These are phyloP conservation scores for Epichloe amarillans DNA, from an alignment of 2,329 filamentous ascomycete species.

Conservation along the genomic window DNA sequence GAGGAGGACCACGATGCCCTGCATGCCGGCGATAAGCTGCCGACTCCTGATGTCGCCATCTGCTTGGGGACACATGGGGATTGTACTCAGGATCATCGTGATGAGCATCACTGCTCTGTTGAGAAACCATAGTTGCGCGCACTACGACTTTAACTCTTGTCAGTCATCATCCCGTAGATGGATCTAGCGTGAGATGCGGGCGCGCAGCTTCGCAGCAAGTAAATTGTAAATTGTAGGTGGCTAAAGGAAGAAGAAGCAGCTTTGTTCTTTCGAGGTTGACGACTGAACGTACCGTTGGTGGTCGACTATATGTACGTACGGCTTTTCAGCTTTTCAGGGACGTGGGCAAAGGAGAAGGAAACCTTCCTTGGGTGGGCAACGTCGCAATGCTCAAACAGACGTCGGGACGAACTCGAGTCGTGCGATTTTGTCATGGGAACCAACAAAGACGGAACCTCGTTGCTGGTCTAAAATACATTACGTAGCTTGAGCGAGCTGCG, in stretches of 20 bases:
- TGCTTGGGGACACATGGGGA: slow-evolving; percentile 41
- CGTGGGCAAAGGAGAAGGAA: background rate
- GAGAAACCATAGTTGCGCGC: slow-evolving; percentile 1
- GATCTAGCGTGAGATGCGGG: background rate
- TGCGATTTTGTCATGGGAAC: background rate
- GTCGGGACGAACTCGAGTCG: background rate
- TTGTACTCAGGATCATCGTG: slow-evolving; percentile 22
- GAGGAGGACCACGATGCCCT: slow-evolving; percentile 16
- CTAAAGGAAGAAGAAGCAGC: background rate
- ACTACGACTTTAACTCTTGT: background rate
- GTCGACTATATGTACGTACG: background rate
- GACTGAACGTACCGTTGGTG: background rate
- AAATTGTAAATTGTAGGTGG: background rate
- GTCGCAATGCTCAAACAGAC: background rate
- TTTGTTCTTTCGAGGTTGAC: background rate
- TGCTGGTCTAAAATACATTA: no score
- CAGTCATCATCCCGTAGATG: background rate
- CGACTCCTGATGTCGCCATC: slow-evolving; percentile 54
- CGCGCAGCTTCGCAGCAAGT: background rate
- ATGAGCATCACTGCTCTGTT: slow-evolving; percentile 2
- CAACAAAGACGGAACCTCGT: background rate
- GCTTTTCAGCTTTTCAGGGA: background rate
- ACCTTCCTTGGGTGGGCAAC: background rate
- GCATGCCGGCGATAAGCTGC: slow-evolving; percentile 39
- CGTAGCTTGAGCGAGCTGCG: no score